phyloP scores from a whole-genome alignment of 352 stramenopile genomes.

The Phytopythium ostracodes region DNA sequence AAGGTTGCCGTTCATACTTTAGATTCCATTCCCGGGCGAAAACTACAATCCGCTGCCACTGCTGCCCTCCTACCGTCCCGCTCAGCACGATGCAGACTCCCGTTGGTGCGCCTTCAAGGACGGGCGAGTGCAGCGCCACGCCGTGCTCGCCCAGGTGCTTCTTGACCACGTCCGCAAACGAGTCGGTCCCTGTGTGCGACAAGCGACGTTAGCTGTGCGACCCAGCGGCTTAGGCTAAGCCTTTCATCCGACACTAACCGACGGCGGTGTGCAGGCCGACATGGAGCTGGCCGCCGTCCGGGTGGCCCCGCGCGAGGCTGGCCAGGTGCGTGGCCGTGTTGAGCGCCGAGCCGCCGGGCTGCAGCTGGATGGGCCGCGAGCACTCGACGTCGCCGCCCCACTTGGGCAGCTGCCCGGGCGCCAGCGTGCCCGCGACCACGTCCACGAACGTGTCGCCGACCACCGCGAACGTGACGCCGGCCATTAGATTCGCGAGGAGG shows the following conservation, averaged over 20 bases:
- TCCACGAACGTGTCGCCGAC: conserved; percentile 74
- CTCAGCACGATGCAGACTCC: conserved; percentile 81
- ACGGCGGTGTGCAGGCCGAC: conserved; percentile 63
- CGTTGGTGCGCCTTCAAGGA: conserved; percentile 36
- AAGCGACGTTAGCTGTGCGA: no score
- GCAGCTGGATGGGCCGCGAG: conserved; percentile 59
- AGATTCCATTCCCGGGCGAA: background rate
- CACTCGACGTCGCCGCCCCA: conserved; percentile 80
- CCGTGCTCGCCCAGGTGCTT: conserved; percentile 34
- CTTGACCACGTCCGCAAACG: conserved; percentile 39
- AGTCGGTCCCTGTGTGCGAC: conserved; percentile 29
- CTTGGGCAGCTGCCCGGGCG: conserved; percentile 57
- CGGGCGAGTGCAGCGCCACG: conserved; percentile 42
- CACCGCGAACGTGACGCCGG: conserved; percentile 45
- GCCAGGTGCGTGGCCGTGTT: conserved; percentile 82
- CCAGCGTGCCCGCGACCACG: conserved; percentile 67
- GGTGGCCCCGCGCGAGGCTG: conserved; percentile 33
- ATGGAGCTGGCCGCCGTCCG: conserved; percentile 18
- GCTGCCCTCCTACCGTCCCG: conserved; percentile 26
- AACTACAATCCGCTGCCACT: background rate
- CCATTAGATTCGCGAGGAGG: background rate
- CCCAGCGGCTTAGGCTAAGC: no score
- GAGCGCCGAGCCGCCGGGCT: conserved; percentile 74
- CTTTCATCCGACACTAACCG: conserved; percentile 29
- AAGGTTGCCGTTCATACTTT: background rate